Evolutionary conservation across 768 basidiomycete genomes (phyloP).

Genomic region (Boletus speciosus): DNA sequence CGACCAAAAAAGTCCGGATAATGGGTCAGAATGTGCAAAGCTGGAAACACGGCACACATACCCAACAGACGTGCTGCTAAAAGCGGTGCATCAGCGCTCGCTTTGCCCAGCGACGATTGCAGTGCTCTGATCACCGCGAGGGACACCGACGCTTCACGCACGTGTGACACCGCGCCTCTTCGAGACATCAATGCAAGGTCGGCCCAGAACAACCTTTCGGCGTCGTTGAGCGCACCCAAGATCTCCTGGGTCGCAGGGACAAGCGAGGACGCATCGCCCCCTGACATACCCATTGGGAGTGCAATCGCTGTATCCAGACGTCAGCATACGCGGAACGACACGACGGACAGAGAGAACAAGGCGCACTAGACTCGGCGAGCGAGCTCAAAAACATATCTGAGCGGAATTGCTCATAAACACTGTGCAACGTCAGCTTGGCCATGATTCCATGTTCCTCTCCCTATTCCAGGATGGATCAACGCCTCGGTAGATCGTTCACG

Average conservation of each 20-base stretch:
- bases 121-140: conserved; percentile 70
- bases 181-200: conserved; percentile 53
- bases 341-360: background rate
- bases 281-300: conserved; percentile 74
- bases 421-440: conserved; percentile 74
- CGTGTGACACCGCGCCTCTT: conserved; percentile 63
- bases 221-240: conserved; percentile 55
- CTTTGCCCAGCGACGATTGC: conserved; percentile 75
- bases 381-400: conserved; percentile 90
- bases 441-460: conserved; percentile 72
- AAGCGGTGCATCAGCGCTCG: conserved; percentile 44
- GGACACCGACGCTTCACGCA: conserved; percentile 72
- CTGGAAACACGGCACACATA: conserved; percentile 23
- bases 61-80: conserved; percentile 65
- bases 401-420: conserved; percentile 73
- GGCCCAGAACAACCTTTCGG: conserved; percentile 68
- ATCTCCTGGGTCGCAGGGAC: conserved; percentile 54
- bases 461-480: conserved; percentile 35
- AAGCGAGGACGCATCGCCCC: conserved; percentile 36
- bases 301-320: conserved; percentile 59
- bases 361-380: conserved; percentile 84
- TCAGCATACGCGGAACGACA: conserved; percentile 3
- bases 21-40: background rate
- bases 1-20: background rate
- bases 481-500: background rate